These are phyloP conservation scores for Stipa capillata DNA, from an alignment of 176 grass and related monocot species.

Conservation along the genomic window DNA sequence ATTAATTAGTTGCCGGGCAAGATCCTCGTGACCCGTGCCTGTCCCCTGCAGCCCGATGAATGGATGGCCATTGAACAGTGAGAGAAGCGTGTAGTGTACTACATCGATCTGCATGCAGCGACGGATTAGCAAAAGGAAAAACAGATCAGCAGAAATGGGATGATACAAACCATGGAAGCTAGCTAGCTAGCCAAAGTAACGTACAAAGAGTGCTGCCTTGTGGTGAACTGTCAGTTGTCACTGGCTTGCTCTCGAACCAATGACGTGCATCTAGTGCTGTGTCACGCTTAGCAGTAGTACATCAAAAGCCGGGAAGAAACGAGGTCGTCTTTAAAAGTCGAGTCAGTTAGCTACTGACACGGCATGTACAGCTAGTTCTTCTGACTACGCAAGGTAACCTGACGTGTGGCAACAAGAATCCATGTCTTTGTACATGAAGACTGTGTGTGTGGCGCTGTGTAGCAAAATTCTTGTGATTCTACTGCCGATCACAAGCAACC, in stretches of 20 bases:
- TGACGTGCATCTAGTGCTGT: background rate
- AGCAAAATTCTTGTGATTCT: too few species aligned
- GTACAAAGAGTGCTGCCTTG: background rate
- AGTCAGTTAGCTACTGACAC: background rate
- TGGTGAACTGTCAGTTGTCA: background rate
- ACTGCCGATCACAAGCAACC: too few species aligned
- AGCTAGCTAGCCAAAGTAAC: too few species aligned
- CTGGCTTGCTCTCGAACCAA: background rate
- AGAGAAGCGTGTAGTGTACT: background rate
- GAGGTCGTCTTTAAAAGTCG: too few species aligned
- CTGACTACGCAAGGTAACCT: too few species aligned
- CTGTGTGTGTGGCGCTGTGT: too few species aligned
- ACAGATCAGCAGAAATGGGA: background rate
- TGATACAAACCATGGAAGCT: background rate
- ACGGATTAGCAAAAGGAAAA: background rate
- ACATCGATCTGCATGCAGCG: background rate
- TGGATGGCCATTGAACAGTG: too few species aligned
- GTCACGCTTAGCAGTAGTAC: too few species aligned
- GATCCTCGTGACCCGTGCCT: background rate
- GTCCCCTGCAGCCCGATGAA: too few species aligned
- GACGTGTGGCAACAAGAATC: too few species aligned
- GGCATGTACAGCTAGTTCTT: background rate
- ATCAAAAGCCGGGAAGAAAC: too few species aligned
- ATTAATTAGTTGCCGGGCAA: background rate
- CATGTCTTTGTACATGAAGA: too few species aligned